A percentile compares a stretch with the other conserved stretches of the same genome.
phyloP scores from a whole-genome alignment of 2,329 filamentous ascomycete genomes.

The Cladosporium sp. region DNA sequence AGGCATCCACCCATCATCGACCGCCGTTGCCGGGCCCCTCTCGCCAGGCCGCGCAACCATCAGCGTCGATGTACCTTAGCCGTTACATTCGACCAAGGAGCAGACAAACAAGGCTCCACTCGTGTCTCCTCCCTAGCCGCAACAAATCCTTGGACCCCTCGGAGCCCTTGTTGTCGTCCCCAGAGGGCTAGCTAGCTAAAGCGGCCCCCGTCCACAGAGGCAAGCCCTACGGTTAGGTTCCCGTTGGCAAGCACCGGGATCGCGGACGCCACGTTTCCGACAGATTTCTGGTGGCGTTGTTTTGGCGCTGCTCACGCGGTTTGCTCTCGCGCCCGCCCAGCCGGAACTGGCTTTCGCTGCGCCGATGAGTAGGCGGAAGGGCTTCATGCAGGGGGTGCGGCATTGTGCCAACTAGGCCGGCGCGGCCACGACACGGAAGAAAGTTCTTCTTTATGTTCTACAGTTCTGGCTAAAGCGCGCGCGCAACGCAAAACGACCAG shows the following conservation, averaged over 20 bases:
- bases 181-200: not conserved
- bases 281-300: not conserved
- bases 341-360: not conserved
- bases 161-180: not conserved
- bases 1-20: not conserved
- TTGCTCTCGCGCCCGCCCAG: slow-evolving; percentile 4
- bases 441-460: not conserved
- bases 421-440: not conserved
- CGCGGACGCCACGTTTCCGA: not conserved
- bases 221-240: not conserved
- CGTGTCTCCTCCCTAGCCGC: not conserved
- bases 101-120: not conserved
- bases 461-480: not conserved
- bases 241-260: not conserved
- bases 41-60: slow-evolving; percentile 5
- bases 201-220: not conserved
- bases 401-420: not conserved
- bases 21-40: slow-evolving; percentile 7
- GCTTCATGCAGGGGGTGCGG: not conserved
- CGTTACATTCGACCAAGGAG: not conserved
- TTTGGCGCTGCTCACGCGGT: not conserved
- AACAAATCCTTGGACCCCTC: not conserved
- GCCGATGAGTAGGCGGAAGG: not conserved
- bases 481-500: not conserved
- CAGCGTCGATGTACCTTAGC: slow-evolving; percentile 6